phyloP scores from a whole-genome alignment of 2,329 filamentous ascomycete genomes.

The Alternaria hordeiaustralica region DNA sequence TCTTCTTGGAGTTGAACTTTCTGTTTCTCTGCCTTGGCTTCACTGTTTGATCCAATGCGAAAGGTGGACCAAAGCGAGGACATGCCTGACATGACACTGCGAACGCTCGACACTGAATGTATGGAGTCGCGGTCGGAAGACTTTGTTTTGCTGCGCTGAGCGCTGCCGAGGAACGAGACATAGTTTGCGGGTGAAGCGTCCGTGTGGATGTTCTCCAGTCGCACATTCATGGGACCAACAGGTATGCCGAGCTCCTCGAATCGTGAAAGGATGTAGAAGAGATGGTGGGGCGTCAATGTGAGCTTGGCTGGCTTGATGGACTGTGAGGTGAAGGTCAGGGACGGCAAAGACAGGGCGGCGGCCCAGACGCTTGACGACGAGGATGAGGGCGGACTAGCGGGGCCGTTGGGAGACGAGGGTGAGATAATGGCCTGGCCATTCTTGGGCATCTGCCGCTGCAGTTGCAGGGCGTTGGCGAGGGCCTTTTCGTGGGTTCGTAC shows the following conservation, averaged over 20 bases:
- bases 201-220: constrained; percentile 91
- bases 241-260: constrained; percentile 92
- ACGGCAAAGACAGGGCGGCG: constrained; percentile 83
- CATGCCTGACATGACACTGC: constrained; percentile 97
- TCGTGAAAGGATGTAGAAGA: constrained; percentile 93
- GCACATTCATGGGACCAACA: constrained; percentile 95
- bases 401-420: constrained; percentile 47
- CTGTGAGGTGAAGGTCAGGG: constrained; percentile 83
- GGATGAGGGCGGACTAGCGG: constrained; percentile 58
- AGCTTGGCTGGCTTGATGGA: constrained; percentile 88
- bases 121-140: constrained; percentile 88
- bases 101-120: constrained; percentile 93
- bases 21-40: constrained; percentile 85
- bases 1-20: constrained; percentile 85
- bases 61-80: constrained; percentile 90
- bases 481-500: constrained; percentile 98
- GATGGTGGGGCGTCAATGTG: constrained; percentile 90
- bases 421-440: constrained; percentile 61
- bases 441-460: constrained; percentile 74
- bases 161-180: constrained; percentile 90
- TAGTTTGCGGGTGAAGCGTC: constrained; percentile 88
- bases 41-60: constrained; percentile 79
- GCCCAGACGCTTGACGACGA: constrained; percentile 75
- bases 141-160: constrained; percentile 78
- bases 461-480: constrained; percentile 90